Conservation (phyloP, 257 asterid species). For the Ligustrum vulgare region DNA sequence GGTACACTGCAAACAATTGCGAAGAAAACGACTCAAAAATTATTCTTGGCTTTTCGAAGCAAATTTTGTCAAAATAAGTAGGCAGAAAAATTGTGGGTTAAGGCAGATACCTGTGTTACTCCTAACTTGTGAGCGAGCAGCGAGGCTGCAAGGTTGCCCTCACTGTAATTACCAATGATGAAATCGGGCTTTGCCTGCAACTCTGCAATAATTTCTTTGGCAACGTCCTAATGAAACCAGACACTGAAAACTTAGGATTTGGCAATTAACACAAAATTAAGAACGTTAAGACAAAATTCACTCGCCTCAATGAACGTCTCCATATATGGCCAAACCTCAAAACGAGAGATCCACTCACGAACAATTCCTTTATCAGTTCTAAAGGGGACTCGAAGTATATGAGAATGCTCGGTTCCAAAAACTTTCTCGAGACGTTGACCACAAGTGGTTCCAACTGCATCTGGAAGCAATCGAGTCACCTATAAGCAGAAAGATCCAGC, state of each 20-base stretch:
- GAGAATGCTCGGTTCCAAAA: slow-evolving; percentile 30
- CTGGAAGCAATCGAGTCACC: slow-evolving; percentile 43
- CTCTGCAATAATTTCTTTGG: slow-evolving; percentile 32
- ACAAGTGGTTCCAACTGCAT: slow-evolving; percentile 43
- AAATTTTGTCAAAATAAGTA: neutral
- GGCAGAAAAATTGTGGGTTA: neutral
- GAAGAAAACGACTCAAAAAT: neutral
- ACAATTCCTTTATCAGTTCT: slow-evolving; percentile 36
- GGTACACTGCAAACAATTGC: slow-evolving; percentile 20
- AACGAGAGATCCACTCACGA: slow-evolving; percentile 42
- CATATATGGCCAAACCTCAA: slow-evolving; percentile 44
- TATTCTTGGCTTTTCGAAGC: neutral
- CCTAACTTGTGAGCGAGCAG: slow-evolving; percentile 34
- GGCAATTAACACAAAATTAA: neutral
- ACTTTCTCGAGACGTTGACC: slow-evolving; percentile 39
- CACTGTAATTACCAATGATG: slow-evolving; percentile 41
- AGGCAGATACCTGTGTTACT: slow-evolving; percentile 27
- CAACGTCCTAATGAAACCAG: slow-evolving; percentile 24
- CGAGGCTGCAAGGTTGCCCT: slow-evolving; percentile 40
- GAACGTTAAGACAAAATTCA: neutral
- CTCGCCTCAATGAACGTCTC: slow-evolving; percentile 39
- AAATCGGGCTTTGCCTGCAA: slow-evolving; percentile 27
- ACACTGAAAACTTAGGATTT: neutral
- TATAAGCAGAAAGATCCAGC: slow-evolving; percentile 2
- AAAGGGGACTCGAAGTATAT: slow-evolving; percentile 40